Evolutionary conservation across 2,329 filamentous ascomycete genomes (phyloP), one percentile per base, ranked within the genome.

Genomic region (Aspergillus proliferans): DNA sequence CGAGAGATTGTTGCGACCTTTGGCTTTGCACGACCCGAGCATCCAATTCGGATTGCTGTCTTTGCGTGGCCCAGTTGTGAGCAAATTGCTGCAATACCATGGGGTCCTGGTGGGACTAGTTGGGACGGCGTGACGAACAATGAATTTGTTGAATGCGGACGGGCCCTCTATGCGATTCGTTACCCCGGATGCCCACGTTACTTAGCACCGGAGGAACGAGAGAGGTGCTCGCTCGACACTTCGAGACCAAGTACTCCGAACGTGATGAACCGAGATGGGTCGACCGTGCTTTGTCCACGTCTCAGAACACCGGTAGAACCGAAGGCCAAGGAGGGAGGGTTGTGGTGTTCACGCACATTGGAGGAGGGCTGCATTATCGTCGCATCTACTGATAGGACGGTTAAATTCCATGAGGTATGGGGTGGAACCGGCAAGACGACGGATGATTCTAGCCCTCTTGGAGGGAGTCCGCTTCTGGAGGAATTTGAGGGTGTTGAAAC

Each of bases 321-420:
- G 6, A 58, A 60, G 50, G 66, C 65, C 51, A 71, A 76, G 62
- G 75, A 83, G 61, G 78, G 78, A 49, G 76, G 76, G n/a, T 71
- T 74, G 43, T 78, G 75, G 68, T 76, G 76, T 53, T 74, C 72
- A 45, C 75, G 82, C 18, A 83, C 80, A 0, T 73, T 76, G 4
- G 78, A 82, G 55, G 87, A 92, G 59, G 88, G 87, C 0, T 95
- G 90, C 64, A 85, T 98, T 57, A 87, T 96, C 15, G 86, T 98
- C 47, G 92, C 91, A 14, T 87, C 88, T 40, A 95, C 90, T 63
- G 91, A 97, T 69, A 85, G 89, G 64, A 94, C 83, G 58, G 86
- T 97, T 68, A 93, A 93, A 64, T 97, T 97, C 61, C 90, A 97
- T 67, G 91, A 97, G 71, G 83, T 98, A 9, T 97, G 91, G 93